Conservation (phyloP, 306 rosid species). For the Comarum palustre region DNA sequence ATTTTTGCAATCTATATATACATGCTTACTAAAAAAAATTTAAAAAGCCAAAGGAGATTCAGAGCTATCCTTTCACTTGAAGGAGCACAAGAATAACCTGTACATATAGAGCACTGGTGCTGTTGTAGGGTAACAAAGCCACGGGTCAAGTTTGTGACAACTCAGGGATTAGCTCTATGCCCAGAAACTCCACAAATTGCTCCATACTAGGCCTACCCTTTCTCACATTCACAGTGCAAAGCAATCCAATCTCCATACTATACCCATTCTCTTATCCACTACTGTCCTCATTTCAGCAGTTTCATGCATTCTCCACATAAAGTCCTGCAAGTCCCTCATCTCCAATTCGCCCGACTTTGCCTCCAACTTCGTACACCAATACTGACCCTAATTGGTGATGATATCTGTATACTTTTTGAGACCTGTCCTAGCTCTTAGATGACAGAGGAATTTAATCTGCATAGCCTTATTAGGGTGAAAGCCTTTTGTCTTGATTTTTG, state of each 20-base stretch:
- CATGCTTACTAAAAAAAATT: background rate
- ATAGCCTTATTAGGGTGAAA: no score
- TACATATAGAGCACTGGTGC: slow-evolving; percentile 54
- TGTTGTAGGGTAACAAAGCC: slow-evolving; percentile 64
- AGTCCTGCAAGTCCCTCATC: slow-evolving; percentile 53
- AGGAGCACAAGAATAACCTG: slow-evolving; percentile 54
- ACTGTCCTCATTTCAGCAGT: slow-evolving; percentile 43
- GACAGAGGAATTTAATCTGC: no score
- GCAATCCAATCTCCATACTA: slow-evolving; percentile 62
- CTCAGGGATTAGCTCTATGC: slow-evolving; percentile 51
- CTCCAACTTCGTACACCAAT: slow-evolving; percentile 28
- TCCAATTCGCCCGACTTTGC: slow-evolving; percentile 8
- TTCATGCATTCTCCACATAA: slow-evolving; percentile 65
- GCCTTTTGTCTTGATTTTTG: no score
- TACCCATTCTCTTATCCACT: slow-evolving; percentile 65
- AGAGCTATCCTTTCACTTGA: slow-evolving; percentile 29
- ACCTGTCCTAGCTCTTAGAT: no score
- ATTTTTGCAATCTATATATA: background rate
- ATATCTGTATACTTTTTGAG: no score
- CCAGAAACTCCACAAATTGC: slow-evolving; percentile 52
- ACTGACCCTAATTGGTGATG: no score
- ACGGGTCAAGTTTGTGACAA: slow-evolving; percentile 58
- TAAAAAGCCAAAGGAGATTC: background rate
- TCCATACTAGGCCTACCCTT: slow-evolving; percentile 72
- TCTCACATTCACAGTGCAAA: slow-evolving; percentile 65